A percentile compares a stretch with the other conserved stretches of the same genome.
Conservation (phyloP, 306 rosid species). For the Hippophae rhamnoides region DNA sequence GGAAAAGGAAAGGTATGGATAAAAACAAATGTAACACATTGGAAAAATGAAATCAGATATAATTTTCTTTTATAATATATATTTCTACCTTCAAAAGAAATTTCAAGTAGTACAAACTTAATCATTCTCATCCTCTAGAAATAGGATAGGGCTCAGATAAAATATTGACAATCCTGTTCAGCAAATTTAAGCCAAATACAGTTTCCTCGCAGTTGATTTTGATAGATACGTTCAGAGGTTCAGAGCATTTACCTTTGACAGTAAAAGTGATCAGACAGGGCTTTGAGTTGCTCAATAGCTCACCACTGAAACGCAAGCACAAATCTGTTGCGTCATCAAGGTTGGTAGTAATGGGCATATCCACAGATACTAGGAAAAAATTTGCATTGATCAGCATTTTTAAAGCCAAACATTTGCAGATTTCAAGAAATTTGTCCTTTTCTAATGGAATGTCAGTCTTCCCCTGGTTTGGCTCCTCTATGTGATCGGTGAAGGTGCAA, state of each 20-base stretch:
- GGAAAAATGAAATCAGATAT: neutral
- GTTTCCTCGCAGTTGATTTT: constrained; percentile 94
- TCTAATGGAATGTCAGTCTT: constrained; percentile 28
- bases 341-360: constrained; percentile 64
- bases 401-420: constrained; percentile 60
- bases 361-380: constrained; percentile 66
- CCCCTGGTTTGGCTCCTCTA: constrained; percentile 46
- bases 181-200: constrained; percentile 82
- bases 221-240: constrained; percentile 52
- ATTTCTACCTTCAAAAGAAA: constrained; percentile 8
- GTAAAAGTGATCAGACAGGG: constrained; percentile 72
- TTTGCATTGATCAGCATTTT: constrained; percentile 82
- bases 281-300: constrained; percentile 62
- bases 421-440: constrained; percentile 67
- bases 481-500: constrained; percentile 70
- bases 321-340: constrained; percentile 86
- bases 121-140: constrained; percentile 19
- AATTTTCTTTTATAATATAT: neutral
- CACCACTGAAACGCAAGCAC: constrained; percentile 75
- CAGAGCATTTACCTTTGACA: constrained; percentile 76
- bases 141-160: constrained; percentile 43
- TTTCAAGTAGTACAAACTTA: neutral
- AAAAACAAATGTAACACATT: neutral
- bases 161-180: constrained; percentile 77
- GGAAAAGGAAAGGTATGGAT: neutral